Conservation (phyloP, 2,329 filamentous ascomycete genomes). For the Penicillium sp. region DNA sequence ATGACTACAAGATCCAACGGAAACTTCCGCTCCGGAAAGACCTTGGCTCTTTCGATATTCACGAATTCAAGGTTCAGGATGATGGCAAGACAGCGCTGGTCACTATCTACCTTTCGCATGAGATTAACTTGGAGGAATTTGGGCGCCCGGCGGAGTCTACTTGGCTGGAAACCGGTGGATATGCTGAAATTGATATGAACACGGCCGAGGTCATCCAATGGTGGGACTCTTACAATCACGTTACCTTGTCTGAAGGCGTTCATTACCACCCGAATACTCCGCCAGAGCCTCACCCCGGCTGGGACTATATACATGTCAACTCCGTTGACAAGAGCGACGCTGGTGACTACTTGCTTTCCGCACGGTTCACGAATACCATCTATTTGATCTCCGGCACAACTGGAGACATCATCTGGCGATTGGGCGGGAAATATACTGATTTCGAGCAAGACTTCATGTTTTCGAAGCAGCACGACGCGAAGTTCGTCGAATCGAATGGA, state of each 20-base stretch:
- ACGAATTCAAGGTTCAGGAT: conserved; percentile 38
- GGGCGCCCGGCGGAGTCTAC: conserved; percentile 26
- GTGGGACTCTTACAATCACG: conserved; percentile 34
- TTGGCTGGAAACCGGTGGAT: conserved; percentile 31
- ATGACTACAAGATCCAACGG: conserved; percentile 44
- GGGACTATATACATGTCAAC: conserved; percentile 41
- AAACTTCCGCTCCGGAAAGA: conserved; percentile 33
- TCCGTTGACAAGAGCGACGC: conserved; percentile 37
- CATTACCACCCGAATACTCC: conserved; percentile 16
- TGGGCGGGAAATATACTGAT: conserved; percentile 31
- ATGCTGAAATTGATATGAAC: conserved; percentile 33
- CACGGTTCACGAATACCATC: conserved; percentile 38
- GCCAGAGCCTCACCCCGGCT: conserved; percentile 23
- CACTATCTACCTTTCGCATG: conserved; percentile 21
- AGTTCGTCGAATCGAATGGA: conserved; percentile 29
- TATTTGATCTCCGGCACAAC: conserved; percentile 37
- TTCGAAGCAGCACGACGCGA: conserved; percentile 39
- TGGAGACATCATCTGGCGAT: conserved; percentile 37
- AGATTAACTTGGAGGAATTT: conserved; percentile 24
- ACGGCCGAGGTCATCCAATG: conserved; percentile 32
- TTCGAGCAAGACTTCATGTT: conserved; percentile 35
- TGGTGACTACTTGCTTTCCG: conserved; percentile 41
- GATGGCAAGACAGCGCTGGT: conserved; percentile 32
- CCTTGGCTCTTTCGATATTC: conserved; percentile 34
- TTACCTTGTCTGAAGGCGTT: conserved; percentile 26